Base-by-base conservation (phyloP, 371 early-diverging fungal species). In the Smittium culicis region DNA sequence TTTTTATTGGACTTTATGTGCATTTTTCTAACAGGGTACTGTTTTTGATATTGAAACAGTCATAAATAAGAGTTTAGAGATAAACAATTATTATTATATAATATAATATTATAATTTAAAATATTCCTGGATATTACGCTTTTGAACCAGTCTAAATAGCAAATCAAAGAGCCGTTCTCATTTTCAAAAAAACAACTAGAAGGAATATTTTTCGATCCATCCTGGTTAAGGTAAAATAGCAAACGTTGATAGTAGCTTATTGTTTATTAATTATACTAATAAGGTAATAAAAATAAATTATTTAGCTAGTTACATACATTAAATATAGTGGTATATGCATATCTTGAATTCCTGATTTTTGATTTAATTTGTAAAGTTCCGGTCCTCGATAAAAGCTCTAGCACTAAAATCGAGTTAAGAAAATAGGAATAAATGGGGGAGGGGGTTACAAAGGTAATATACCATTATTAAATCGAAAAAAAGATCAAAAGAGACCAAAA, bases 141-240 rank as follows among this genome's bases (percentile, higher is more conserved):
- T 34, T 63, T 35, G 35, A 63, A 63, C 63, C 63, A 63, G 34
- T 63, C n/a, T 34, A 63, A 63, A 33, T 34, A 63, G 5, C 11
- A 30, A 30, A 63, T 33, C 5, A n/a, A 34, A 24, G 63, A 34
- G n/a, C 63, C 63, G 63, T 35, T 63, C 32, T 33, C 63, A 25
- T 63, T 34, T n/a, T 33, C 63, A 32, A 63, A 63, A n/a, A 5
- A 24, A 24, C 29, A 34, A n/a, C 29, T 35, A 17, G 31, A 2
- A 35, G 65, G 65, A 25, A 5, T 3, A 25, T 5, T 57, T 11
- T 57, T 57, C 5, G 27, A 14, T 5, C 14, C 27, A 57, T 57
- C 27, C 27, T n/a, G 20, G 8, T 20, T 14, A 45, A 20, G 45
- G 45, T n/a, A 16, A 57, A n/a, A 25, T 16, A 57, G 25, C 16